phyloP scores from a whole-genome alignment of 371 early-diverging fungal genomes.

The Scutellospora calospora region DNA sequence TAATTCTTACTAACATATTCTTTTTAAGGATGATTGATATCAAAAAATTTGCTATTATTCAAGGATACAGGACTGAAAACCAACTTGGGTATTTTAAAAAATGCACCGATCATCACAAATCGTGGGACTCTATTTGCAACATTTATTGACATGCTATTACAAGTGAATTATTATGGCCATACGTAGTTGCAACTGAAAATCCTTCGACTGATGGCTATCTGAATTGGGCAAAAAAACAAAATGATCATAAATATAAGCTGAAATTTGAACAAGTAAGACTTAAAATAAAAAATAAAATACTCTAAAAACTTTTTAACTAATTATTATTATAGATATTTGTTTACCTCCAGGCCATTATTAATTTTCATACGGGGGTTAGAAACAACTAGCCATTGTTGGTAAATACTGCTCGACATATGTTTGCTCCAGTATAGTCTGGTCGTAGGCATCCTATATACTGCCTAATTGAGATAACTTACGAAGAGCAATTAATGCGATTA shows the following conservation, averaged over 20 bases:
- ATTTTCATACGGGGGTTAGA: too few relatives aligned
- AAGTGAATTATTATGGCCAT: slow-evolving; percentile 8
- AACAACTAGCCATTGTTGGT: neutral
- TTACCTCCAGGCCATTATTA: too few relatives aligned
- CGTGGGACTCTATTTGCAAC: slow-evolving; percentile 16
- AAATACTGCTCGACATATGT: slow-evolving; percentile 4
- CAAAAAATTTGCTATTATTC: neutral
- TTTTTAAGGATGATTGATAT: neutral
- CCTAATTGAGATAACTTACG: slow-evolving; percentile 27
- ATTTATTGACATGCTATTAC: slow-evolving; percentile 20
- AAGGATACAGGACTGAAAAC: slow-evolving; percentile 3
- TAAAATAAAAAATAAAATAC: too few relatives aligned
- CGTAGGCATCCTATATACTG: slow-evolving; percentile 22
- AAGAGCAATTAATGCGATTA: slow-evolving; percentile 12
- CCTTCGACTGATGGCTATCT: slow-evolving; percentile 14
- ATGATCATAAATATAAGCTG: neutral
- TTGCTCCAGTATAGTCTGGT: slow-evolving; percentile 29
- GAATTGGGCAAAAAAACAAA: slow-evolving; percentile 2
- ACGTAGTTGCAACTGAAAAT: neutral
- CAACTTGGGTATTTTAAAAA: slow-evolving; percentile 1
- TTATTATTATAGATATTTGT: too few relatives aligned
- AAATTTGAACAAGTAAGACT: neutral
- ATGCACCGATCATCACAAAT: neutral
- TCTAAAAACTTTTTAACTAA: too few relatives aligned
- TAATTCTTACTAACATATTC: too few relatives aligned